Evolutionary conservation across 306 rosid species (phyloP), one percentile per base, ranked within the genome.

Genomic region (Carpinus viminea): DNA sequence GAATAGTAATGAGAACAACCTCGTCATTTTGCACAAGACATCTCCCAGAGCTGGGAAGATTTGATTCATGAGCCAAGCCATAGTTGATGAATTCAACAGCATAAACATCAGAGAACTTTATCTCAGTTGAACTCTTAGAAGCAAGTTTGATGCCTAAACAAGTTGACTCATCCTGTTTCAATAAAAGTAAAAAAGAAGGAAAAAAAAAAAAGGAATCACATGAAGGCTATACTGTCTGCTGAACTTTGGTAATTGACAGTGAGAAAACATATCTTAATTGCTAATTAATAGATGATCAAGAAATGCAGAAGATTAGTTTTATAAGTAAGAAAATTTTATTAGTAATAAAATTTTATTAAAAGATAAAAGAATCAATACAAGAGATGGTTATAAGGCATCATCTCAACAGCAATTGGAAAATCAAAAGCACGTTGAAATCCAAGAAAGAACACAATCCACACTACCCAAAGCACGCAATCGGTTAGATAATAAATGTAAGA

Each of bases 61-160:
- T 82, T 55, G 95, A 76, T 78, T 82, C 85, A 80, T 80, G 87
- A 62, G 86, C 75, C 79, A 71, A 57, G 74, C 89, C 87, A 75
- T 85, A 61, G 69, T 72, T 68, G 7, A 68, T 76, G 54, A 85
- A 64, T 86, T 92, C 97, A 78, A 86, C 90, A 68, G 97, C 89
- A 84, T 91, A 95, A 68, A 87, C 80, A 80, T 95, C 92, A 4
- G 92, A 86, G 76, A 91, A 74, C 76, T 86, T 88, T 77, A 91
- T 85, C 88, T 77, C 88, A 4, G 90, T 81, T 68, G 75, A 86
- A 76, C 57, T 82, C 82, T 82, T 84, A 20, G 92, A 52, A 75
- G 55, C 46, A 86, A 43, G 73, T 85, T 85, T 90, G 76, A 85
- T 73, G 73, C 97, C 89, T 75, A 92, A 87, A 83, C 96, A 92